Conservation (phyloP, 2,329 filamentous ascomycete genomes). For the Pseudogymnoascus sp. region DNA sequence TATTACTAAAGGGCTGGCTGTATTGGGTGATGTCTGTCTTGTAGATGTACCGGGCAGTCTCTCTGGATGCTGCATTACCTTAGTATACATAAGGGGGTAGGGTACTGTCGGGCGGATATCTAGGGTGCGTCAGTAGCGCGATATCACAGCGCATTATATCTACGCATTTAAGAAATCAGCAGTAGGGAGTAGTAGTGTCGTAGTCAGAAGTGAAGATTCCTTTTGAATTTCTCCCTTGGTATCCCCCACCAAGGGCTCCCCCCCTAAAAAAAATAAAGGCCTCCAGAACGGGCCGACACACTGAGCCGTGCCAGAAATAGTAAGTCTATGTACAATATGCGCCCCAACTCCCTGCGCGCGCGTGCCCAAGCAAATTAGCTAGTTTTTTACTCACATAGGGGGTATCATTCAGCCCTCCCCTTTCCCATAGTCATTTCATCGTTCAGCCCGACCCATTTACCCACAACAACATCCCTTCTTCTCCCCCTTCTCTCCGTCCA, state of each 20-base stretch:
- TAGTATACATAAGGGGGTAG: too few relatives aligned
- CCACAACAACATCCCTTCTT: not conserved
- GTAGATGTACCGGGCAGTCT: too few relatives aligned
- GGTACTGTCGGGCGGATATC: too few relatives aligned
- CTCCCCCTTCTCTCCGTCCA: not conserved
- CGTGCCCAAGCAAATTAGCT: not conserved
- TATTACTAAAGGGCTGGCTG: too few relatives aligned
- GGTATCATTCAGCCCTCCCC: not conserved
- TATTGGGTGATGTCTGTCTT: too few relatives aligned
- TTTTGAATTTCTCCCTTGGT: not conserved
- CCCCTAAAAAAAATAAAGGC: not conserved
- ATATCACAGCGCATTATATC: too few relatives aligned
- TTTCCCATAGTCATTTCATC: not conserved
- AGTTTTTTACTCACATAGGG: not conserved
- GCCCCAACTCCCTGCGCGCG: not conserved
- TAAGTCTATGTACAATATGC: not conserved
- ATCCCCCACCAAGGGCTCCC: not conserved
- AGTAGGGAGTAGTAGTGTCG: not conserved
- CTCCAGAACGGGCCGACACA: not conserved
- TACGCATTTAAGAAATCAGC: not conserved
- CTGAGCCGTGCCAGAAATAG: not conserved
- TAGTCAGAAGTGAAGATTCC: not conserved
- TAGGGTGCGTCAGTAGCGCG: too few relatives aligned
- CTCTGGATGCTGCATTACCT: too few relatives aligned
- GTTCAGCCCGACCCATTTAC: too few relatives aligned